phyloP scores from a whole-genome alignment of 495 filamentous ascomycete species.

The Cercophora newfieldiana region DNA sequence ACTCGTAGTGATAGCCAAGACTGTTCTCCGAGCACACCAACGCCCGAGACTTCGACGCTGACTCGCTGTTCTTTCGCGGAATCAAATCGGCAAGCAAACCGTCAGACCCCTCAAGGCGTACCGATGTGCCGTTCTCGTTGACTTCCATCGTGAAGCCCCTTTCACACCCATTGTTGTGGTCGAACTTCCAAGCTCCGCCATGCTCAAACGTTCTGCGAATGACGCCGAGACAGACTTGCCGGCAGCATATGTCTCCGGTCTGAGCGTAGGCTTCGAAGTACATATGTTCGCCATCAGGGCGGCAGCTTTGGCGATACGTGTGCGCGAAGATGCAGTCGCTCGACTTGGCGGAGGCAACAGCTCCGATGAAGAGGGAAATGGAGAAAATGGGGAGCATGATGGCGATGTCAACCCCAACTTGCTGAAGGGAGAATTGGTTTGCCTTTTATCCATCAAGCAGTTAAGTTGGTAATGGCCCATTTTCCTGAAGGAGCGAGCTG shows the following conservation, averaged over 20 bases:
- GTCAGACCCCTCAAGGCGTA: not conserved
- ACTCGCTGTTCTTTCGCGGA: not conserved
- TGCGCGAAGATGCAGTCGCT: not conserved
- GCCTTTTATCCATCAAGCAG: too few species aligned
- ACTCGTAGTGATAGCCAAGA: not conserved
- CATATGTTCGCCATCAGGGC: not conserved
- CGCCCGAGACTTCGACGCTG: not conserved
- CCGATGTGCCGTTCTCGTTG: not conserved
- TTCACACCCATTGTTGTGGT: not conserved
- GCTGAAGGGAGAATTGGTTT: too few species aligned
- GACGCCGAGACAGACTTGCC: conserved; percentile 2
- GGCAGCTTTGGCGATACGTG: not conserved
- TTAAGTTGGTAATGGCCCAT: too few species aligned
- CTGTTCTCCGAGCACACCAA: not conserved
- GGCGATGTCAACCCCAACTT: too few species aligned
- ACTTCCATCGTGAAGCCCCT: not conserved
- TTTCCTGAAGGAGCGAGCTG: too few species aligned
- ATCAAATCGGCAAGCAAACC: not conserved
- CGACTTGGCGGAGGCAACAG: too few species aligned
- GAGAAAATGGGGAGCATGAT: too few species aligned
- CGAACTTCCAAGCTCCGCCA: not conserved
- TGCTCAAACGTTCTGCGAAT: not conserved
- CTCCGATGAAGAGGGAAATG: too few species aligned
- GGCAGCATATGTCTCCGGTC: not conserved
- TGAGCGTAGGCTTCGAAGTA: not conserved